A percentile compares a stretch with the other conserved stretches of the same genome.
These are phyloP conservation scores for Arthrobotrys sinensis DNA, from an alignment of 2,329 filamentous ascomycete species.

Conservation along the genomic window DNA sequence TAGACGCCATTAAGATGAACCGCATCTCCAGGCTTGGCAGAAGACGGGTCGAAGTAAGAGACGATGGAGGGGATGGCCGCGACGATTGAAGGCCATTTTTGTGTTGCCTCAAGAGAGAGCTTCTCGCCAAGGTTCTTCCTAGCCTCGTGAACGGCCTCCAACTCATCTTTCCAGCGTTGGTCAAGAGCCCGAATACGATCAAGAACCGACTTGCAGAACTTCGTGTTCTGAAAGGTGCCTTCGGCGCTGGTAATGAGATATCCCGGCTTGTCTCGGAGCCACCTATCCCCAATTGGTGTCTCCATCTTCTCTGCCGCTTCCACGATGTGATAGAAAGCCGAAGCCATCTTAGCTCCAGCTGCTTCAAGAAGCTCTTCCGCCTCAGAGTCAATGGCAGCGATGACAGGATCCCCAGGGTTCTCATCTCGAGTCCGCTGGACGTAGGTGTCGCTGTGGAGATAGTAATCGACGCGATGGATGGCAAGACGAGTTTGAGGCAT, in stretches of 20 bases:
- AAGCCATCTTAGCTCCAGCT: constrained; percentile 33
- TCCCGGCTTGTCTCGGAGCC: constrained; percentile 31
- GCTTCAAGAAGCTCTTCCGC: constrained; percentile 35
- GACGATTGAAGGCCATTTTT: constrained; percentile 48
- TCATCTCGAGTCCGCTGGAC: constrained; percentile 42
- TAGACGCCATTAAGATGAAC: constrained; percentile 43
- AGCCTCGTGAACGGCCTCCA: constrained; percentile 15
- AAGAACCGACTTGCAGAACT: constrained; percentile 29
- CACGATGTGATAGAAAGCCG: constrained; percentile 17
- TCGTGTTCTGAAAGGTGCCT: constrained; percentile 31
- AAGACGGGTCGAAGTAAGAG: constrained; percentile 41
- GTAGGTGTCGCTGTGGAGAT: constrained; percentile 27
- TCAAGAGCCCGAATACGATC: constrained; percentile 33
- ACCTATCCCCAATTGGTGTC: constrained; percentile 18
- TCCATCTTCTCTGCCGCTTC: constrained; percentile 40
- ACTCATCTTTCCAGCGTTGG: constrained; percentile 40
- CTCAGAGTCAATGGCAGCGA: constrained; percentile 30
- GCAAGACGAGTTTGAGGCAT: constrained; percentile 30
- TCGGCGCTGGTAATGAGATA: constrained; percentile 21
- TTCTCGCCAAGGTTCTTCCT: constrained; percentile 37
- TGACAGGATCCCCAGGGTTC: constrained; percentile 36
- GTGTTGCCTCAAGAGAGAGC: constrained; percentile 31
- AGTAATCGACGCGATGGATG: constrained; percentile 36
- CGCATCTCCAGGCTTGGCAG: constrained; percentile 34
- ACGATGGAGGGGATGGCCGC: constrained; percentile 30